A percentile compares a stretch with the other conserved stretches of the same genome.
These are phyloP conservation scores for Fusarium nygamai DNA, from an alignment of 2,329 filamentous ascomycete species.

Conservation along the genomic window DNA sequence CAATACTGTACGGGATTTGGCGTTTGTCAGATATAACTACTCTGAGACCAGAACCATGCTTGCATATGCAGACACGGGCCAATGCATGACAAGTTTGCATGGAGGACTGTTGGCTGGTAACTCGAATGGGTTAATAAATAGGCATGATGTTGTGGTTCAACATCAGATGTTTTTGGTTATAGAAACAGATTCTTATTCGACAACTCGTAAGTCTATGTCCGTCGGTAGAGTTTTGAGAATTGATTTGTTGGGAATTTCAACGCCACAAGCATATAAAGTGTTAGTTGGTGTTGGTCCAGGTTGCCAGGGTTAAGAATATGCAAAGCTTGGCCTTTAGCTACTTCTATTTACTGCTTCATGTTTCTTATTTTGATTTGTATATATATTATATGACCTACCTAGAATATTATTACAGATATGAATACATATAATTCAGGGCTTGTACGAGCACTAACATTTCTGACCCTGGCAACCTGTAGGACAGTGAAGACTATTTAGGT, in stretches of 20 bases:
- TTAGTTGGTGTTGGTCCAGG: not conserved
- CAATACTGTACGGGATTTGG: not conserved
- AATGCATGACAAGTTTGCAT: not conserved
- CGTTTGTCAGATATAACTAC: not conserved
- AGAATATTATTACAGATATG: not conserved
- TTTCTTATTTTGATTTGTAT: not conserved
- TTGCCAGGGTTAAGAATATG: not conserved
- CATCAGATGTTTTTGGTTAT: not conserved
- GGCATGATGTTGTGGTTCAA: not conserved
- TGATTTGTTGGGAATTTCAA: constrained; percentile 15
- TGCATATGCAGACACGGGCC: not conserved
- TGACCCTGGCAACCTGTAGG: not conserved
- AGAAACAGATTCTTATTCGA: not conserved
- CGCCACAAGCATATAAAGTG: not conserved
- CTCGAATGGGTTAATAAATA: not conserved
- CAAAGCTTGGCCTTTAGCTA: not conserved
- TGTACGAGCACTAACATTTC: not conserved
- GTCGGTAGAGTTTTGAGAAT: not conserved
- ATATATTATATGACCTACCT: too few species aligned
- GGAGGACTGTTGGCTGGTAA: not conserved
- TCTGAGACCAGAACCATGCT: not conserved
- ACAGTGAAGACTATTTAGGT: constrained; percentile 2
- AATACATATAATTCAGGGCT: not conserved
- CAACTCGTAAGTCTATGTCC: not conserved
- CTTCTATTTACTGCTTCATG: not conserved